A percentile compares a stretch with the other conserved stretches of the same genome.
Evolutionary conservation across 1,284 basidiomycete genomes (phyloP).

Genomic region (Flammula alnicola): DNA sequence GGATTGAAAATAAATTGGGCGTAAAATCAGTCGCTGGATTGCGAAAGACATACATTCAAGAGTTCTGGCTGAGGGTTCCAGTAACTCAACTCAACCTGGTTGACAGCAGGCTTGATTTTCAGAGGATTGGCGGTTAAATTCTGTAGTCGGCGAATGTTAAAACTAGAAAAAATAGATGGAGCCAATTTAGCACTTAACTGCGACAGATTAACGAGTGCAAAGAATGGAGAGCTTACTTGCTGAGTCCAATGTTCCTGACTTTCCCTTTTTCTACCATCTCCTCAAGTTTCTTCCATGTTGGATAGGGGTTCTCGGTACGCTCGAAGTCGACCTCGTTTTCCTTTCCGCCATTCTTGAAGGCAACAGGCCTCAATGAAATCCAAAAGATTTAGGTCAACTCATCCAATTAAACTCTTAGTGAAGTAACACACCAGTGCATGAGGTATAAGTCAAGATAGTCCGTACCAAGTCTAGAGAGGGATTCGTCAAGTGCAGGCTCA

Average conservation of each 20-base stretch:
- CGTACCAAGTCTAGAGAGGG: constrained; percentile 67
- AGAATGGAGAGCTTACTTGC: constrained; percentile 54
- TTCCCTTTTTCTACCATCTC: constrained; percentile 79
- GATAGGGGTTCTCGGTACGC: constrained; percentile 76
- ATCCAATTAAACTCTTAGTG: constrained; percentile 15
- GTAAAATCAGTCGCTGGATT: no score
- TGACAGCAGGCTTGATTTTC: constrained; percentile 76
- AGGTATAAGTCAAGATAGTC: constrained; percentile 83
- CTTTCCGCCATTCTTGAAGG: constrained; percentile 62
- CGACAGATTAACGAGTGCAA: not conserved
- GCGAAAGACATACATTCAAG: constrained; percentile 62
- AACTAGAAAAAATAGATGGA: constrained; percentile 10
- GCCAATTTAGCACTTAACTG: no score
- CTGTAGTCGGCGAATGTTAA: constrained; percentile 44
- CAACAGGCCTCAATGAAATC: constrained; percentile 59
- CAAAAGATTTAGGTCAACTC: not conserved
- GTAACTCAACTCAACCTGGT: constrained; percentile 85
- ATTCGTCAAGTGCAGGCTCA: constrained; percentile 70
- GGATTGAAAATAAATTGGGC: no score
- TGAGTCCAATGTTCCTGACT: constrained; percentile 83
- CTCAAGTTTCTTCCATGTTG: constrained; percentile 87
- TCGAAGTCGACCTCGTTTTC: constrained; percentile 54
- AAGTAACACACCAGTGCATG: constrained; percentile 86
- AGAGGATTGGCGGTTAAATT: constrained; percentile 74
- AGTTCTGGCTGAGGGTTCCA: constrained; percentile 86